phyloP scores from a whole-genome alignment of 345 rosid species.

The Eucalyptus leucophloia region DNA sequence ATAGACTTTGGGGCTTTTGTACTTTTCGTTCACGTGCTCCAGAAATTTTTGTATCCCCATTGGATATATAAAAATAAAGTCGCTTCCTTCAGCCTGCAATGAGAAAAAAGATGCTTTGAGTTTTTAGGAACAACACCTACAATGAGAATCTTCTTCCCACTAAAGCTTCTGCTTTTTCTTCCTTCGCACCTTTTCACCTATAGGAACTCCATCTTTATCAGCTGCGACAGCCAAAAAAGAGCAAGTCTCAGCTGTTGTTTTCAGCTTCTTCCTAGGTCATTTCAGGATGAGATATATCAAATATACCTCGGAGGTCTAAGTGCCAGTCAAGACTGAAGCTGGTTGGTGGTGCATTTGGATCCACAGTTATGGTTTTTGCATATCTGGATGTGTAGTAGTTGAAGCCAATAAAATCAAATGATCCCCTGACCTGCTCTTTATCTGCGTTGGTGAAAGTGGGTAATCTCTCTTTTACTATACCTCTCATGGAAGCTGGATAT shows the following conservation, averaged over 20 bases:
- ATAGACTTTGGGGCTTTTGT: not conserved
- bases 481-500: conserved; percentile 52
- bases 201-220: conserved; percentile 1
- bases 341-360: not conserved
- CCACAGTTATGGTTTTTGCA: not conserved
- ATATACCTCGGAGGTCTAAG: conserved; percentile 7
- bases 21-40: not conserved
- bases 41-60: not conserved
- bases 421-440: conserved; percentile 36
- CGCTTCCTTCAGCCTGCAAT: not conserved
- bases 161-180: not conserved
- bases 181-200: not conserved
- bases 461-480: conserved; percentile 25
- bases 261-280: not conserved
- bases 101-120: not conserved
- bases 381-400: conserved; percentile 43
- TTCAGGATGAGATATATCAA: not conserved
- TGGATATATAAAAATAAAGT: not conserved
- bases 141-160: not conserved
- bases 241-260: not conserved
- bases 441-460: conserved; percentile 35
- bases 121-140: not conserved
- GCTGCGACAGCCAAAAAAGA: not conserved
- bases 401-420: conserved; percentile 36
- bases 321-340: conserved; percentile 20